A percentile compares a stretch with the other conserved stretches of the same genome.
These are phyloP conservation scores for Ustilago crameri DNA, from an alignment of 1,284 basidiomycete genomes.

Conservation along the genomic window DNA sequence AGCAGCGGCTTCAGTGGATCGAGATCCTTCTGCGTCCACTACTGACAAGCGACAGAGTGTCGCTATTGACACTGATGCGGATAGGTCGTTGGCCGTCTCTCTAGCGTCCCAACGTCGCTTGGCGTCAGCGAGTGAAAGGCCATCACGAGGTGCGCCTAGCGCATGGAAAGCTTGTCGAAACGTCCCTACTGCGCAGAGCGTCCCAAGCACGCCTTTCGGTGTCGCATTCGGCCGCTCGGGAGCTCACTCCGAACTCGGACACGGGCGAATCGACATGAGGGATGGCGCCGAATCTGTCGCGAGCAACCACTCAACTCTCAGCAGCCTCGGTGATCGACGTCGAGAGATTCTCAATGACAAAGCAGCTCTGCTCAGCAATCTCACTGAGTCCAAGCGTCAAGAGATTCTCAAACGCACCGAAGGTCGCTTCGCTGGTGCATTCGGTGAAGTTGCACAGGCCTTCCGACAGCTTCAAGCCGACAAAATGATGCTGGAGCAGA, in stretches of 20 bases:
- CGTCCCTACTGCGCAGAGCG: neutral
- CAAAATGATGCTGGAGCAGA: conserved; percentile 53
- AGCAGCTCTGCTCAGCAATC: conserved; percentile 18
- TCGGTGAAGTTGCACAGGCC: conserved; percentile 51
- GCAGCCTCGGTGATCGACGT: conserved; percentile 42
- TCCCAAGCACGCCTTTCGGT: neutral
- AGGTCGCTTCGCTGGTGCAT: conserved; percentile 54
- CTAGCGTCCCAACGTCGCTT: conserved; percentile 3
- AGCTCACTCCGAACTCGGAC: conserved; percentile 14
- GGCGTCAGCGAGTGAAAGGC: conserved; percentile 7
- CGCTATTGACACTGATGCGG: too few relatives aligned
- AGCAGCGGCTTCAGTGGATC: too few relatives aligned
- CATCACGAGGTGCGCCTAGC: conserved; percentile 15
- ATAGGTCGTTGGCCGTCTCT: neutral
- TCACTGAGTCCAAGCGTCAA: conserved; percentile 24
- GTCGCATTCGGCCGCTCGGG: neutral
- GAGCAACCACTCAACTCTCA: conserved; percentile 25
- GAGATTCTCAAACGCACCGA: conserved; percentile 51
- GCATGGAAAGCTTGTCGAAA: conserved; percentile 18
- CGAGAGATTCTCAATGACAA: conserved; percentile 49
- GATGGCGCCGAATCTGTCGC: conserved; percentile 20
- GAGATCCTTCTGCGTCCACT: too few relatives aligned
- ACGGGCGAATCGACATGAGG: neutral
- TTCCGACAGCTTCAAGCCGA: conserved; percentile 63
- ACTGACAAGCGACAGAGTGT: too few relatives aligned